Conservation (phyloP, 164 flowering plant genomes). For the Akebia trifoliata region DNA sequence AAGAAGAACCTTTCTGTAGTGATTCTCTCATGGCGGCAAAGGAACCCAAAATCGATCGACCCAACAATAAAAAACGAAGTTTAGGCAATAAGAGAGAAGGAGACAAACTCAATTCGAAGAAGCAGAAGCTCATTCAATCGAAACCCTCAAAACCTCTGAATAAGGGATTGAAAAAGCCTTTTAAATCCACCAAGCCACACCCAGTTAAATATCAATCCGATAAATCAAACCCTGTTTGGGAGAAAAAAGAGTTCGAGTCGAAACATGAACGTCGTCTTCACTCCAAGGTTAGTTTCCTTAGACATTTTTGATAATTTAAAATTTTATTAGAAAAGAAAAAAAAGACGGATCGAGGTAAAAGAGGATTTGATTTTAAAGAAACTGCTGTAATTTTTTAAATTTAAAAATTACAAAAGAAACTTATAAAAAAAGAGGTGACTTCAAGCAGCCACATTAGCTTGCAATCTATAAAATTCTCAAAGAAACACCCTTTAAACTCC, state of each 20-base stretch:
- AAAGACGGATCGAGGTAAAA: no score
- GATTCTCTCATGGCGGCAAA: conserved; percentile 82
- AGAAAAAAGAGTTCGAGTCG: conserved; percentile 26
- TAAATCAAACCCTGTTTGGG: conserved; percentile 15
- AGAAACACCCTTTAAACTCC: no score
- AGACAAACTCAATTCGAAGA: conserved; percentile 27
- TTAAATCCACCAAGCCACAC: conserved; percentile 22
- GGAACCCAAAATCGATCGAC: conserved; percentile 15
- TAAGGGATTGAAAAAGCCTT: conserved; percentile 23
- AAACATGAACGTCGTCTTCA: conserved; percentile 47
- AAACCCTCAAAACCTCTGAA: conserved; percentile 16
- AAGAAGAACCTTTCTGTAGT: no score
- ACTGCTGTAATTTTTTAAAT: no score
- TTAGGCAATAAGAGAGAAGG: conserved; percentile 6
- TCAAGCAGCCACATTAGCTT: no score
- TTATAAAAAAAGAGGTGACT: no score
- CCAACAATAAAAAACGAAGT: conserved; percentile 43
- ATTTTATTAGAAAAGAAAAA: background rate
- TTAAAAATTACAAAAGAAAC: no score
- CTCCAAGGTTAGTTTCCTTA: conserved; percentile 46
- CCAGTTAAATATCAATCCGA: conserved; percentile 14
- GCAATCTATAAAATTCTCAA: no score
- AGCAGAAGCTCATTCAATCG: conserved; percentile 27
- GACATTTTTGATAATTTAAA: background rate
- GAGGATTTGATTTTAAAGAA: background rate